These are phyloP conservation scores for Trifolium fragiferum DNA, from an alignment of 306 rosid genomes.

Conservation along the genomic window DNA sequence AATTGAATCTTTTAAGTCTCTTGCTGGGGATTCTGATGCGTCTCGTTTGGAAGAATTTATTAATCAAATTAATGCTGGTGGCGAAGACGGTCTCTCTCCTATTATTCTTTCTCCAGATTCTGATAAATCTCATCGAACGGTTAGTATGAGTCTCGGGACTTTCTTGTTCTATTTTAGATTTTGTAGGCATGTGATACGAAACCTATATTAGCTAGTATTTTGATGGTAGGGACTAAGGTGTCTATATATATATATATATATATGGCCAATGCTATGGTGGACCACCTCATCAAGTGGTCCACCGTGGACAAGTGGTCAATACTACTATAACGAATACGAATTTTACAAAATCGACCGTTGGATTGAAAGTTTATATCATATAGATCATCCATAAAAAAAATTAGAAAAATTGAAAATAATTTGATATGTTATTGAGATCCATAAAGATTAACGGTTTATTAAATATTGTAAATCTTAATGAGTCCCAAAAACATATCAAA, in stretches of 20 bases:
- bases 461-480: too few species aligned
- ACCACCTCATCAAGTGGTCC: too few species aligned
- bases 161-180: constrained; percentile 18
- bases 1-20: constrained; percentile 72
- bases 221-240: neutral
- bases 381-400: too few species aligned
- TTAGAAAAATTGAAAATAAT: too few species aligned
- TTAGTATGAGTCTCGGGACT: constrained; percentile 47
- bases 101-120: constrained; percentile 75
- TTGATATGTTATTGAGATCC: too few species aligned
- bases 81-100: constrained; percentile 57
- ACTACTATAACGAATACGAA: too few species aligned
- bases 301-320: too few species aligned
- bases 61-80: constrained; percentile 62
- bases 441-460: too few species aligned
- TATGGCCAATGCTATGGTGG: too few species aligned
- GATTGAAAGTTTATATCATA: too few species aligned
- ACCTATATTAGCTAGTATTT: neutral
- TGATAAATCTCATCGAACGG: constrained; percentile 87
- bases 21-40: constrained; percentile 71
- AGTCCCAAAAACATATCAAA: too few species aligned
- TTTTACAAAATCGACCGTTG: too few species aligned
- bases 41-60: constrained; percentile 63
- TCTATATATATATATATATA: neutral
- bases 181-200: constrained; percentile 6